Percentiles rank a stretch among this genome's conserved stretches.
These are phyloP conservation scores for Asterophora lycoperdoides DNA, from an alignment of 768 basidiomycete species.

Conservation along the genomic window DNA sequence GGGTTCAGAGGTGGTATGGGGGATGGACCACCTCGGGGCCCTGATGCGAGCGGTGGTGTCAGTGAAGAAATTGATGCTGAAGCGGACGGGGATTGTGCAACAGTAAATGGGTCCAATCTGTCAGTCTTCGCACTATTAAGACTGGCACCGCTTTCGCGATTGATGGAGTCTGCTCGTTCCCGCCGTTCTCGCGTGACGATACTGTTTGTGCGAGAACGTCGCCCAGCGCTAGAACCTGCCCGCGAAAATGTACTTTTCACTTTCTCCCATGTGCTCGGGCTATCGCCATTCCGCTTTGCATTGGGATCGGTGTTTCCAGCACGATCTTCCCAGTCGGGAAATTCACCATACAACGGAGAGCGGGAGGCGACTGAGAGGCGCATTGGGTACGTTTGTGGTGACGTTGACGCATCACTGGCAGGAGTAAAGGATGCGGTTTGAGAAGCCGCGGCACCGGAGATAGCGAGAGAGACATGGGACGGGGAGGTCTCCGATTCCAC, in stretches of 20 bases:
- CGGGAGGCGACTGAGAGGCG: slow-evolving; percentile 62
- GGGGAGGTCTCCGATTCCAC: slow-evolving; percentile 58
- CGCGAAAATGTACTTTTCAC: slow-evolving; percentile 65
- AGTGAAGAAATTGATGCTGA: slow-evolving; percentile 70
- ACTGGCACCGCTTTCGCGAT: slow-evolving; percentile 74
- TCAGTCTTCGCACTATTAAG: slow-evolving; percentile 59
- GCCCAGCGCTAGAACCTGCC: slow-evolving; percentile 60
- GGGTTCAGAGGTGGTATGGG: slow-evolving; percentile 76
- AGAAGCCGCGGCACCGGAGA: slow-evolving; percentile 42
- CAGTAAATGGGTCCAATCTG: slow-evolving; percentile 38
- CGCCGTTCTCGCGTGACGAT: slow-evolving; percentile 62
- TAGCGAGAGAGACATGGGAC: slow-evolving; percentile 43
- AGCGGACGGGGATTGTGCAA: slow-evolving; percentile 47
- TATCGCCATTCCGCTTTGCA: slow-evolving; percentile 56
- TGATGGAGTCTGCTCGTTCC: slow-evolving; percentile 68
- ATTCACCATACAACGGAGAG: slow-evolving; percentile 50
- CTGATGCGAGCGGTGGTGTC: slow-evolving; percentile 43
- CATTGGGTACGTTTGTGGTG: slow-evolving; percentile 54
- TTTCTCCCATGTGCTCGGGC: slow-evolving; percentile 63
- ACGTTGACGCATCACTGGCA: slow-evolving; percentile 45
- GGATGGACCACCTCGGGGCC: slow-evolving; percentile 53
- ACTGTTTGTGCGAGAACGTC: slow-evolving; percentile 78
- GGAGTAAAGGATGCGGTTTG: slow-evolving; percentile 36
- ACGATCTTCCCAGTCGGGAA: slow-evolving; percentile 46
- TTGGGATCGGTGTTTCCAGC: slow-evolving; percentile 37